Percentiles rank a stretch among this genome's conserved stretches.
phyloP scores from a whole-genome alignment of 2,329 filamentous ascomycete species.

The Fonsecaea monophora region DNA sequence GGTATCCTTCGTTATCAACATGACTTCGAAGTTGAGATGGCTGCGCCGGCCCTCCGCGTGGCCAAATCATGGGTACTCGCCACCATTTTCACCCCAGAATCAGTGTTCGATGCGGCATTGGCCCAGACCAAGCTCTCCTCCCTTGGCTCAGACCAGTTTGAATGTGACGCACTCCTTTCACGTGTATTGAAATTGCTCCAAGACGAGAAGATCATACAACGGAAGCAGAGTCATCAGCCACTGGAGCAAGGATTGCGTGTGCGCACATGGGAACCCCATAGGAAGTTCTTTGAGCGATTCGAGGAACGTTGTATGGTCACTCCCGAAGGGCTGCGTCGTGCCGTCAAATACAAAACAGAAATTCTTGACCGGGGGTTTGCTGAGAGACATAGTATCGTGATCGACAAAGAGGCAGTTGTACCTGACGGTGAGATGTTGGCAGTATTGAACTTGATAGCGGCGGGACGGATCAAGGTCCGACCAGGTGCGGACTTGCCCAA shows the following conservation, averaged over 20 bases:
- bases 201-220: slow-evolving; percentile 33
- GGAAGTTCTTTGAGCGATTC: slow-evolving; percentile 50
- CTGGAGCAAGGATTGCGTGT: slow-evolving; percentile 42
- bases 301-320: slow-evolving; percentile 52
- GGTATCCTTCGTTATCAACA: slow-evolving; percentile 14
- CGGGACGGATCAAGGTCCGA: slow-evolving; percentile 46
- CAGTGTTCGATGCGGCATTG: slow-evolving; percentile 49
- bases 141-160: slow-evolving; percentile 30
- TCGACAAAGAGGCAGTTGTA: slow-evolving; percentile 44
- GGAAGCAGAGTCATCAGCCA: slow-evolving; percentile 46
- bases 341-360: slow-evolving; percentile 51
- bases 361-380: slow-evolving; percentile 51
- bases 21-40: slow-evolving; percentile 18
- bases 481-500: slow-evolving; percentile 50
- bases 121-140: slow-evolving; percentile 44
- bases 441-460: slow-evolving; percentile 42
- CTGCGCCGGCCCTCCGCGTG: slow-evolving; percentile 29
- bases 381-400: slow-evolving; percentile 25
- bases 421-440: slow-evolving; percentile 36
- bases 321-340: slow-evolving; percentile 49
- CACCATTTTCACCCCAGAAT: slow-evolving; percentile 53
- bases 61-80: slow-evolving; percentile 58
- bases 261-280: slow-evolving; percentile 29
- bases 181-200: slow-evolving; percentile 51
- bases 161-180: slow-evolving; percentile 45